Percentiles rank a stretch among this genome's conserved stretches.
Conservation (phyloP, 2,329 filamentous ascomycete species). For the Hypoxylon sp. region DNA sequence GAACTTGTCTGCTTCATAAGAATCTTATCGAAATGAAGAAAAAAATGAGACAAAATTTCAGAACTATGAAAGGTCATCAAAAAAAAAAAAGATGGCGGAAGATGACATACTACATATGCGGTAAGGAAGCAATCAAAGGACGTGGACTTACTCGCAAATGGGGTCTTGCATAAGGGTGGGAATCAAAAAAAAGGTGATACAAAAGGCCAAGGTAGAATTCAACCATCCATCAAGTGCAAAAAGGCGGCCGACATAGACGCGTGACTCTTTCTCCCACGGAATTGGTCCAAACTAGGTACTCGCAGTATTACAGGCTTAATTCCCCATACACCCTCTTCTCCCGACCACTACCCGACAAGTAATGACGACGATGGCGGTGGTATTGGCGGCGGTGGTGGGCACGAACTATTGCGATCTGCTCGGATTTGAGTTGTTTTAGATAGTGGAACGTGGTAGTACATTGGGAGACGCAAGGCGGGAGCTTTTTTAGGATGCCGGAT, state of each 20-base stretch:
- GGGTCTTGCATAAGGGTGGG: constrained; percentile 48
- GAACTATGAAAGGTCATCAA: constrained; percentile 6
- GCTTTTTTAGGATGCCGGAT: constrained; percentile 31
- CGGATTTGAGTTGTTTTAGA: constrained; percentile 36
- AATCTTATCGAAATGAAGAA: constrained; percentile 10
- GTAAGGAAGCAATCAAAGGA: constrained; percentile 39
- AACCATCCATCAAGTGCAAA: constrained; percentile 35
- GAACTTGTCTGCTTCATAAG: constrained; percentile 16
- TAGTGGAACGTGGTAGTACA: constrained; percentile 47
- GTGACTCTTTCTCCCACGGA: constrained; percentile 26
- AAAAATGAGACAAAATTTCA: constrained; percentile 6
- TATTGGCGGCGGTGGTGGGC: constrained; percentile 21
- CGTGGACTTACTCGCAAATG: constrained; percentile 45
- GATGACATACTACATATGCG: constrained; percentile 28
- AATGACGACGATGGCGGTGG: constrained; percentile 24
- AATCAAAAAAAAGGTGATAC: constrained; percentile 35
- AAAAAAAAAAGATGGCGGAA: constrained; percentile 29
- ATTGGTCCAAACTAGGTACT: constrained; percentile 17
- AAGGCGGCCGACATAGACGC: constrained; percentile 33
- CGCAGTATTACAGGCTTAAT: constrained; percentile 27
- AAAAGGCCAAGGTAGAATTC: constrained; percentile 34
- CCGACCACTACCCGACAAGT: constrained; percentile 23
- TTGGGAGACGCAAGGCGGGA: constrained; percentile 39
- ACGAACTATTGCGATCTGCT: constrained; percentile 35
- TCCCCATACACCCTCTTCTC: constrained; percentile 35